Evolutionary conservation across 129 eudicot genomes (phyloP).

Genomic region (Pulicaria dysenterica): DNA sequence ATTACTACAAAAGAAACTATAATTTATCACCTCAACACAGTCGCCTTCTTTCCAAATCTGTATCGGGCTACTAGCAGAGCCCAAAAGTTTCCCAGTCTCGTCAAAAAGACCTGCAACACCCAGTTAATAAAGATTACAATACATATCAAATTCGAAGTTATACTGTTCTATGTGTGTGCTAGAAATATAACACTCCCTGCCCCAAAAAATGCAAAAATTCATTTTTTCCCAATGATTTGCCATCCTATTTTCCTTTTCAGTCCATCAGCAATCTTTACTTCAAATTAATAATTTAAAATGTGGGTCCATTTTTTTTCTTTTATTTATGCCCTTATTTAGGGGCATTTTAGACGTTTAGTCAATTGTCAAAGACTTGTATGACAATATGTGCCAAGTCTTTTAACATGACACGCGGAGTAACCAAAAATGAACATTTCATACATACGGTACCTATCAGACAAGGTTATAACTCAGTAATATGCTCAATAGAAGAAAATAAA

Average conservation of each 20-base stretch:
- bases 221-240: conserved; percentile 2
- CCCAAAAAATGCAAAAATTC: background rate
- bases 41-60: conserved; percentile 98
- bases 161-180: background rate
- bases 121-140: conserved; percentile 22
- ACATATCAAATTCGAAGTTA: background rate
- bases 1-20: conserved; percentile 12
- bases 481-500: too few species aligned
- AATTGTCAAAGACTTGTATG: background rate
- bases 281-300: background rate
- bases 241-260: background rate
- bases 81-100: conserved; percentile 72
- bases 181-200: background rate
- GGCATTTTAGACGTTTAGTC: conserved; percentile 5
- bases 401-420: too few species aligned
- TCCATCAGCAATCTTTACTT: background rate
- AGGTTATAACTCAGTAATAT: too few species aligned
- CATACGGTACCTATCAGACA: too few species aligned
- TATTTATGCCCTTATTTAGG: background rate
- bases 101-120: conserved; percentile 76
- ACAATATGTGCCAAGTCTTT: too few species aligned
- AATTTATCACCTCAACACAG: conserved; percentile 76
- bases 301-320: background rate
- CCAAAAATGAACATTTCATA: too few species aligned
- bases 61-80: conserved; percentile 84